These are phyloP conservation scores for Fusarium sp. DNA, from an alignment of 2,329 filamentous ascomycete species.

Conservation along the genomic window DNA sequence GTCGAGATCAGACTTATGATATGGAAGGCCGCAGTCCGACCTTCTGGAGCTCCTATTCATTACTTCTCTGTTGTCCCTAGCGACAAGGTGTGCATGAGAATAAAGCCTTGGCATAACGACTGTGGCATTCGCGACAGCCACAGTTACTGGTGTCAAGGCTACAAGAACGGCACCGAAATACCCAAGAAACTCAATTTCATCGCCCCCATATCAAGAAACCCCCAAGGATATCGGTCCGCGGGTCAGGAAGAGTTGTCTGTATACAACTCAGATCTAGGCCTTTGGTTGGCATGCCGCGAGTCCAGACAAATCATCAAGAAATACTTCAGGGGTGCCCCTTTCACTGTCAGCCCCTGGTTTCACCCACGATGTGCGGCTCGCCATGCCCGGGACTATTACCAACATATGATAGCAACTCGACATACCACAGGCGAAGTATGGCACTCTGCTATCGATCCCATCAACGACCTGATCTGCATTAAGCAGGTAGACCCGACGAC, in stretches of 20 bases:
- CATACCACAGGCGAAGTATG: too few relatives aligned
- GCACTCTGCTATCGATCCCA: too few relatives aligned
- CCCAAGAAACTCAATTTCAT: background rate
- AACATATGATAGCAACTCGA: too few relatives aligned
- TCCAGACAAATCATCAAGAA: background rate
- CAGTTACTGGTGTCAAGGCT: too few relatives aligned
- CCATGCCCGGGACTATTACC: too few relatives aligned
- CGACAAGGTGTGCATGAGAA: too few relatives aligned
- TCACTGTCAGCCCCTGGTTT: too few relatives aligned
- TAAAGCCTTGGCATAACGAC: background rate
- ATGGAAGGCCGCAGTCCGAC: constrained; percentile 1
- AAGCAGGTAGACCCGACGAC: too few relatives aligned
- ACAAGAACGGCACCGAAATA: too few relatives aligned
- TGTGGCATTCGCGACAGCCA: background rate
- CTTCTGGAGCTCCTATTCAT: background rate
- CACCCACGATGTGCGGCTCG: too few relatives aligned
- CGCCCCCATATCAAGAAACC: background rate
- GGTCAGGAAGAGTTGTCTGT: background rate
- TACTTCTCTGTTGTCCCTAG: background rate
- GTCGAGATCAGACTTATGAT: background rate
- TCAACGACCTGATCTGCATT: too few relatives aligned
- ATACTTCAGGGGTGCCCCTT: background rate
- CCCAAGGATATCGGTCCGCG: background rate
- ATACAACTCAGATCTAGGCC: constrained; percentile 1
- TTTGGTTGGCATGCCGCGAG: constrained; percentile 6